These are phyloP conservation scores for Euphorbia tirucalli DNA, from an alignment of 345 rosid species.

Conservation along the genomic window DNA sequence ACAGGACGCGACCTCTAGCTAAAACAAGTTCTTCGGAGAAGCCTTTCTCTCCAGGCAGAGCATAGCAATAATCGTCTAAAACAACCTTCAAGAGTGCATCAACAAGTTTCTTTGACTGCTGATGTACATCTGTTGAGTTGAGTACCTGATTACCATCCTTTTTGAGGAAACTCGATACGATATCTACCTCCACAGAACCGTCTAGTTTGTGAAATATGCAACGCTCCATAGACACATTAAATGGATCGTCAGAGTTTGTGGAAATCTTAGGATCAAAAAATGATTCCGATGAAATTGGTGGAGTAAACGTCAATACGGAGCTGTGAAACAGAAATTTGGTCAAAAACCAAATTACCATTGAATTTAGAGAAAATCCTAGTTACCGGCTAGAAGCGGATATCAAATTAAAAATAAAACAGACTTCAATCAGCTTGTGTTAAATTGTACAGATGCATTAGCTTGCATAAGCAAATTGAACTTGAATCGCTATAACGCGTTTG, in stretches of 20 bases:
- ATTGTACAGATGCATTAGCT: not conserved
- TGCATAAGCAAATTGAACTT: not conserved
- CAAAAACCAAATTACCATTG: too few relatives aligned
- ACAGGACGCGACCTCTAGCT: slow-evolving; percentile 8
- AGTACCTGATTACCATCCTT: slow-evolving; percentile 27
- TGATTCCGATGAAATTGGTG: slow-evolving; percentile 11
- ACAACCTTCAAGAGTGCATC: slow-evolving; percentile 28
- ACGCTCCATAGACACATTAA: slow-evolving; percentile 9
- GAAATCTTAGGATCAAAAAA: slow-evolving; percentile 11
- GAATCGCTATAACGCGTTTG: not conserved
- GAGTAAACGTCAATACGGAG: slow-evolving; percentile 4
- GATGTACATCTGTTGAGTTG: slow-evolving; percentile 24
- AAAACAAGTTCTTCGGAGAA: slow-evolving; percentile 11
- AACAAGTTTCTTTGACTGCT: slow-evolving; percentile 34
- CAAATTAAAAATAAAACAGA: too few relatives aligned
- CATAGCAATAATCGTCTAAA: slow-evolving; percentile 18
- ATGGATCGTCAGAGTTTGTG: not conserved
- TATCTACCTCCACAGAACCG: slow-evolving; percentile 23
- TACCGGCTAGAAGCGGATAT: too few relatives aligned
- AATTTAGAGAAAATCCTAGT: too few relatives aligned
- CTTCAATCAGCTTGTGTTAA: too few relatives aligned
- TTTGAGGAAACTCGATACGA: slow-evolving; percentile 22
- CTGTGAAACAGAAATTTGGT: slow-evolving; percentile 25
- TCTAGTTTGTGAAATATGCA: slow-evolving; percentile 1
- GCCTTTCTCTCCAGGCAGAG: slow-evolving; percentile 32